phyloP scores from a whole-genome alignment of 1,139 yeast genomes.

The Sugiyamaella xylanicola region DNA sequence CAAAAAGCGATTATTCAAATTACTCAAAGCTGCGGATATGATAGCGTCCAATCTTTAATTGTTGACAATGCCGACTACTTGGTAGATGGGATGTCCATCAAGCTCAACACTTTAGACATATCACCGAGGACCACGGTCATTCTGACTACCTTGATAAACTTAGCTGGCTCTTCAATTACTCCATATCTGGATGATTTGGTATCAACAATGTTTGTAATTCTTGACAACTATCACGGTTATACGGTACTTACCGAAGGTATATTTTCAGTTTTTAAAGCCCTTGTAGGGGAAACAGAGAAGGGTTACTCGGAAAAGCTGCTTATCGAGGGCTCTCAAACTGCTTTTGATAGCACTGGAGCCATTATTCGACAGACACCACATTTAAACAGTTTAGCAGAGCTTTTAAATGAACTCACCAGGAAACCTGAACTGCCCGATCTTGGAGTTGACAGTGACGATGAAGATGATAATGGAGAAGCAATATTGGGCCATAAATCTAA shows the following conservation, averaged over 20 bases:
- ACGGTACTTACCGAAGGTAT: conserved; percentile 69
- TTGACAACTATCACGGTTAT: conserved; percentile 87
- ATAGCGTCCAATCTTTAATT: conserved; percentile 58
- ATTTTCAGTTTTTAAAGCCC: conserved; percentile 67
- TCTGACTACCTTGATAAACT: conserved; percentile 61
- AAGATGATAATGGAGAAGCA: conserved; percentile 27
- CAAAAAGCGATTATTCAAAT: conserved; percentile 50
- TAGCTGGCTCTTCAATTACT: conserved; percentile 69
- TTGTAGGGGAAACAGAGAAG: conserved; percentile 56
- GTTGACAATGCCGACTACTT: conserved; percentile 76
- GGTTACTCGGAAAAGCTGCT: conserved; percentile 36
- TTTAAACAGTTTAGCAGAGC: conserved; percentile 11
- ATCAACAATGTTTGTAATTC: conserved; percentile 68
- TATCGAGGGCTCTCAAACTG: conserved; percentile 11
- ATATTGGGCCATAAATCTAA: conserved; percentile 31
- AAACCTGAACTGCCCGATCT: conserved; percentile 42
- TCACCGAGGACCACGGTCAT: conserved; percentile 76
- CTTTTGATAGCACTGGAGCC: conserved; percentile 14
- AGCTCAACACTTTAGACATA: conserved; percentile 65
- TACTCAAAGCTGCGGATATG: conserved; percentile 57
- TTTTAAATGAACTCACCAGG: conserved; percentile 3
- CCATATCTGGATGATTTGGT: conserved; percentile 72
- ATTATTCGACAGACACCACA: conserved; percentile 13
- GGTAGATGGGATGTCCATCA: conserved; percentile 70
- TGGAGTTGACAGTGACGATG: conserved; percentile 45